Conservation (phyloP, 768 basidiomycete species). For the Russula foetens region DNA sequence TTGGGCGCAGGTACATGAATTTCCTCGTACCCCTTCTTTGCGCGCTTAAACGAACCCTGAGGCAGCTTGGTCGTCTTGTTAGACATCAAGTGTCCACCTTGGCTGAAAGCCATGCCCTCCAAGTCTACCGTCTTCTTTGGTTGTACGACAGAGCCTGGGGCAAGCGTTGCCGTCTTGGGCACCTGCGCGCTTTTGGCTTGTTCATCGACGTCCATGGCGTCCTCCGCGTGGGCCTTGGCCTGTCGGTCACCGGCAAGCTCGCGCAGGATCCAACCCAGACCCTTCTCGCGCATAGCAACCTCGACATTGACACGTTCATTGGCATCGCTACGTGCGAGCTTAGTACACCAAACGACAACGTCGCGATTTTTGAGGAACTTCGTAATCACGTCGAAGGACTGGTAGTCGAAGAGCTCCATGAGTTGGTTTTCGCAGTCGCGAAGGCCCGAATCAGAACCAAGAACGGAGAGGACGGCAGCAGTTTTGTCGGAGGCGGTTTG, state of each 20-base stretch:
- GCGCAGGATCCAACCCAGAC: conserved; percentile 90
- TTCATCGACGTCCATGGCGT: conserved; percentile 78
- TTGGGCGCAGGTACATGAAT: conserved; percentile 95
- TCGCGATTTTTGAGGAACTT: conserved; percentile 94
- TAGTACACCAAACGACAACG: conserved; percentile 96
- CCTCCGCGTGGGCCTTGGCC: conserved; percentile 39
- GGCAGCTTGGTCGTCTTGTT: conserved; percentile 98
- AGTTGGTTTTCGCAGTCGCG: conserved; percentile 94
- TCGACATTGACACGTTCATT: conserved; percentile 90
- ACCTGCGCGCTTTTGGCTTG: conserved; percentile 38
- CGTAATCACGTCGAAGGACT: conserved; percentile 82
- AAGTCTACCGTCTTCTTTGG: conserved; percentile 84
- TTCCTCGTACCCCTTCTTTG: conserved; percentile 95
- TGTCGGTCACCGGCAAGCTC: conserved; percentile 80
- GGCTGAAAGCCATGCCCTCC: conserved; percentile 91
- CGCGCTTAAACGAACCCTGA: conserved; percentile 94
- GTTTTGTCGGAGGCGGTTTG: conserved; percentile 93
- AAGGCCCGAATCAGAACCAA: conserved; percentile 77
- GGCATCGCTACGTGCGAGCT: conserved; percentile 81
- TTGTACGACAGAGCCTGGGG: conserved; percentile 79
- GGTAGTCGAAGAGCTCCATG: conserved; percentile 94
- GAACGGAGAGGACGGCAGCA: conserved; percentile 69
- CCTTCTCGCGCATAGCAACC: conserved; percentile 97
- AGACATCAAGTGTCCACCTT: conserved; percentile 95
- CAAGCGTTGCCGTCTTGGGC: conserved; percentile 79